Conservation (phyloP, 305 asterid species). For the Fraxinus latifolia region DNA sequence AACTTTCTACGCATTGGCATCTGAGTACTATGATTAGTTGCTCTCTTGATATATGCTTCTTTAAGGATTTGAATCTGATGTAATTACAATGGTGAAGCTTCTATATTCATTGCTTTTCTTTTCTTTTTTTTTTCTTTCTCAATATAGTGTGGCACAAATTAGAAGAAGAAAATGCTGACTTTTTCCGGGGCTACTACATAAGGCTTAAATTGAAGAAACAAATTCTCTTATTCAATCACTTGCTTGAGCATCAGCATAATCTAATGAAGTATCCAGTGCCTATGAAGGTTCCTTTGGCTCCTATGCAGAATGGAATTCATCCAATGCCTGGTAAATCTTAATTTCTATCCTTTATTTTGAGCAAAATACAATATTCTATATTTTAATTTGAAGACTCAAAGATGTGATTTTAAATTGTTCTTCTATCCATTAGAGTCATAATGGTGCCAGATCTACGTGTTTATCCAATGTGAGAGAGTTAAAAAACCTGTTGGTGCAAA, state of each 20-base stretch:
- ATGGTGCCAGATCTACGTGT: background rate
- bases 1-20: background rate
- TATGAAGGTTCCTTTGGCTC: constrained; percentile 57
- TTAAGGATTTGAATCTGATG: background rate
- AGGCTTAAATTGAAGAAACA: constrained; percentile 81
- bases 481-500: background rate
- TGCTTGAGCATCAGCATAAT: constrained; percentile 80
- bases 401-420: background rate
- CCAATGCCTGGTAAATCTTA: constrained; percentile 69
- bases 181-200: constrained; percentile 60
- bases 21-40: background rate
- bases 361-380: background rate
- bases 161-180: constrained; percentile 60
- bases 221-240: constrained; percentile 79
- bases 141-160: constrained; percentile 81
- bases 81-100: background rate
- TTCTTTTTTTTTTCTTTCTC: constrained; percentile 2
- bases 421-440: background rate
- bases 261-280: constrained; percentile 77
- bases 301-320: constrained; percentile 73
- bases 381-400: background rate
- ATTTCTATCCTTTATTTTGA: background rate
- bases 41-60: background rate
- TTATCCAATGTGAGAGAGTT: background rate
- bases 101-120: background rate